Conservation (phyloP, 192 early-diverging fungal species). For the Coemansia sp. region DNA sequence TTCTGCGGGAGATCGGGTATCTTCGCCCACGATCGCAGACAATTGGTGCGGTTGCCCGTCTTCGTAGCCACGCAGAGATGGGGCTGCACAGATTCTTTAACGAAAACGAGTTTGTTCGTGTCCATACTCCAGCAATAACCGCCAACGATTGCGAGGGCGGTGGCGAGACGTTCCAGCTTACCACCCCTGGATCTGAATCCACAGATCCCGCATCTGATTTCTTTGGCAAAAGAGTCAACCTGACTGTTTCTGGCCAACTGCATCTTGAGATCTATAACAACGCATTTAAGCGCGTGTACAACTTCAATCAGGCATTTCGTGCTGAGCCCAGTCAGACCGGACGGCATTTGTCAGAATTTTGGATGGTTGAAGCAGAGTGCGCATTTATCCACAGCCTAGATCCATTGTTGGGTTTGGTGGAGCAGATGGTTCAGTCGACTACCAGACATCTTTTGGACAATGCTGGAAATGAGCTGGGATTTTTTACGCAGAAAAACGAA, state of each 20-base stretch:
- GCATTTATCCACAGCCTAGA: constrained; percentile 67
- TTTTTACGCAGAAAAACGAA: constrained; percentile 64
- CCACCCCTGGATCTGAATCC: constrained; percentile 13
- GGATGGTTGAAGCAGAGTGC: constrained; percentile 91
- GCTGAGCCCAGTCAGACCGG: constrained; percentile 81
- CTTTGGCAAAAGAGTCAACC: constrained; percentile 71
- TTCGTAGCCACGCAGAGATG: constrained; percentile 65
- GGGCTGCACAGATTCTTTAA: constrained; percentile 75
- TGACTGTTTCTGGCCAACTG: constrained; percentile 86
- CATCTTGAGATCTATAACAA: constrained; percentile 78
- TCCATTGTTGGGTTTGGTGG: constrained; percentile 68
- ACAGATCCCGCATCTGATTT: constrained; percentile 55
- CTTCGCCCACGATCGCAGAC: constrained; percentile 75
- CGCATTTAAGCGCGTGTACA: constrained; percentile 75
- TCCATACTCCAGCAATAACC: constrained; percentile 83
- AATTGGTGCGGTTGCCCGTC: constrained; percentile 69
- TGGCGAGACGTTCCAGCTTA: constrained; percentile 73
- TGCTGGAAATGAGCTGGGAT: constrained; percentile 46
- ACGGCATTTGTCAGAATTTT: constrained; percentile 88
- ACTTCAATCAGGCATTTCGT: constrained; percentile 79
- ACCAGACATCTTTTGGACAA: constrained; percentile 60
- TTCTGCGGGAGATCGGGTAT: constrained; percentile 75
- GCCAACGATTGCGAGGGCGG: constrained; percentile 88
- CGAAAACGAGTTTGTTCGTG: constrained; percentile 69
- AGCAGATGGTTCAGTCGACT: constrained; percentile 62